Conservation (phyloP, 192 early-diverging fungal species). For the Entrophospora sp. region DNA sequence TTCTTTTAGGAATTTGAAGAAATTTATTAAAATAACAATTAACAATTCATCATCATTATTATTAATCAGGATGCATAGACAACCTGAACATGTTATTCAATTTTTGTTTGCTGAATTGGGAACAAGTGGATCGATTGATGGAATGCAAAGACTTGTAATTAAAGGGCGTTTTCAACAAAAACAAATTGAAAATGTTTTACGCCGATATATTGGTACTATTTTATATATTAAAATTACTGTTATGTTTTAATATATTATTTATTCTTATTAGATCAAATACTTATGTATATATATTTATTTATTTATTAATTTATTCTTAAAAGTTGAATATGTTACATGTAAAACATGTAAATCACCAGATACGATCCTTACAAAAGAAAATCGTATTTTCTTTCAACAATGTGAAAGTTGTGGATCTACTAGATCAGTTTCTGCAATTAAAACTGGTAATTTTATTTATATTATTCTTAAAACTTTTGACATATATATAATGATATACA, state of each 20-base stretch:
- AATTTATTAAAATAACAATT: no score
- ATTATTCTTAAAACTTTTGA: no score
- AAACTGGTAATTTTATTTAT: no score
- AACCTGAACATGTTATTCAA: constrained; percentile 93
- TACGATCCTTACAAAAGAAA: constrained; percentile 91
- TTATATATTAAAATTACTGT: no score
- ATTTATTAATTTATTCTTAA: no score
- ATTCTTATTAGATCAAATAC: no score
- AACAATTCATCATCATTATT: no score
- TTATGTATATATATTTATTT: no score
- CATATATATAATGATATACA: no score
- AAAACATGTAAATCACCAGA: constrained; percentile 97
- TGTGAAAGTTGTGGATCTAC: constrained; percentile 94
- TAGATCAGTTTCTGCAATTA: constrained; percentile 90
- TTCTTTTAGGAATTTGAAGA: no score
- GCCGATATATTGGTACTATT: constrained; percentile 91
- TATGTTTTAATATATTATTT: no score
- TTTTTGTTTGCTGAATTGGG: constrained; percentile 98
- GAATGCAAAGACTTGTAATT: constrained; percentile 82
- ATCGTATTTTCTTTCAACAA: constrained; percentile 90
- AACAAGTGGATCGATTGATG: constrained; percentile 89
- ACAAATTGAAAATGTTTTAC: constrained; percentile 96
- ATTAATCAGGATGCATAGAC: constrained; percentile 70
- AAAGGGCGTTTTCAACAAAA: constrained; percentile 98
- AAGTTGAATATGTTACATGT: no score